A percentile compares a stretch with the other conserved stretches of the same genome.
Evolutionary conservation across 148 eudicot species (phyloP).

Genomic region (Vaccinium macrocarpon): DNA sequence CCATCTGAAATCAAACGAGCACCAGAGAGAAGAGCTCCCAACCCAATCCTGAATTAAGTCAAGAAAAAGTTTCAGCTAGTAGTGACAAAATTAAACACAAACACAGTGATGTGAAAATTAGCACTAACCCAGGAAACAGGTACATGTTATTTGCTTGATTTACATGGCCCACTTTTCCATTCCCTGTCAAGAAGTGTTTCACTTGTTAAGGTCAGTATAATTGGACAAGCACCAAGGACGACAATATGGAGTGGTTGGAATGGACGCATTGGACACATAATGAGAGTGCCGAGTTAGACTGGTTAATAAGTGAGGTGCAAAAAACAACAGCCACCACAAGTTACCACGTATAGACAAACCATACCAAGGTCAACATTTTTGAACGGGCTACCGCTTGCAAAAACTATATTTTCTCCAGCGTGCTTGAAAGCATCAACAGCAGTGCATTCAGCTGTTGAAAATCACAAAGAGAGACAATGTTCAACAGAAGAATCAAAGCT

Average conservation of each 20-base stretch:
- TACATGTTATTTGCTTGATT: constrained; percentile 99
- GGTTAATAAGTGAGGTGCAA: neutral
- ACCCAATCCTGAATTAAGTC: constrained; percentile 72
- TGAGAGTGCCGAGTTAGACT: neutral
- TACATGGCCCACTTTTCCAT: constrained; percentile 90
- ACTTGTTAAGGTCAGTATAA: neutral
- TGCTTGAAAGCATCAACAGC: constrained; percentile 86
- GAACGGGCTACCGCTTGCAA: constrained; percentile 98
- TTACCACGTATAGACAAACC: neutral
- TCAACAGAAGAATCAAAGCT: constrained; percentile 3
- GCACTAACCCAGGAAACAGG: constrained; percentile 90
- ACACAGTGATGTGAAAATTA: constrained; percentile 16
- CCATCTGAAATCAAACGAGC: constrained; percentile 88
- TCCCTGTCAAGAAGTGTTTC: constrained; percentile 43
- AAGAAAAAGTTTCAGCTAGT: constrained; percentile 19
- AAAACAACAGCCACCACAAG: constrained; percentile 4
- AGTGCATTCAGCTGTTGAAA: constrained; percentile 87
- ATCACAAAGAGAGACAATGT: constrained; percentile 1
- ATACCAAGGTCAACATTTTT: constrained; percentile 86
- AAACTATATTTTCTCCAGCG: constrained; percentile 92
- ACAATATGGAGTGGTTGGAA: neutral
- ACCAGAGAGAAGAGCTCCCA: constrained; percentile 91
- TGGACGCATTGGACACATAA: neutral
- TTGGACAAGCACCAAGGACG: neutral
- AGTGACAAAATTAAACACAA: neutral